Base-by-base conservation (phyloP, 2,329 filamentous ascomycete genomes). In the Beauveria scarabaeidicola region DNA sequence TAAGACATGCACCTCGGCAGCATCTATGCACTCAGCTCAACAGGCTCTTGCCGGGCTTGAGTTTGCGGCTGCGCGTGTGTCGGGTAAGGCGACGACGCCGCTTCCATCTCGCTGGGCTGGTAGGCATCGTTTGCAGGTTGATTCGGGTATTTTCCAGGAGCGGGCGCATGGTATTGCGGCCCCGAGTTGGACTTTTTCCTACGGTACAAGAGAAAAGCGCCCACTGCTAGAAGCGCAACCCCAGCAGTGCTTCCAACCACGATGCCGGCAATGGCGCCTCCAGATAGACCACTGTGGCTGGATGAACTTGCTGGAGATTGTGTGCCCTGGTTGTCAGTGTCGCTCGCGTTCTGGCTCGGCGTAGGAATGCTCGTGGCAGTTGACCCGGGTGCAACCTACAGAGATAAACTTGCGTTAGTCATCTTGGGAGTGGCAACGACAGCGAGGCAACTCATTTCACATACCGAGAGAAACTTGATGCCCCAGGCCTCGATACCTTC, bases 231-330 rank as follows among this genome's bases (percentile, higher is more conserved):
- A 7, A 60, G 29, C n/a, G 43, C 52, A n/a, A 60, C 19, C 7
- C 40, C 57, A 8, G 47, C 57, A 36, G 57, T 21, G 23, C 43
- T 46, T 7, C 61, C 61, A 13, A 62, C 32, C 11, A 60, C 61
- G 9, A 62, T 60, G 13, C 61, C 61, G 8, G 61, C 61, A 21
- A 62, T 62, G 1, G 61, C 61, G 21, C 61, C 61, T 23, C 57
- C 61, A 3, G 51, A 56, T 4, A 62, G 40, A 7, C 32, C 21
- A 13, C 38, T 11, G 38, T 8, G 2, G 17, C 36, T 23, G 21
- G 44, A 38, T 15, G 32, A 21, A 7, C 32, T 32, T 1, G 17
- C 36, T 2, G 47, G 9, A 19, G 55, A 43, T 13, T 10, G 36
- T 17, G 55, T 57, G 9, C 50, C 57, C 25, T 59, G 57, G 17